Evolutionary conservation across 2,329 filamentous ascomycete species (phyloP).

Genomic region (Neofusicoccum ribis): DNA sequence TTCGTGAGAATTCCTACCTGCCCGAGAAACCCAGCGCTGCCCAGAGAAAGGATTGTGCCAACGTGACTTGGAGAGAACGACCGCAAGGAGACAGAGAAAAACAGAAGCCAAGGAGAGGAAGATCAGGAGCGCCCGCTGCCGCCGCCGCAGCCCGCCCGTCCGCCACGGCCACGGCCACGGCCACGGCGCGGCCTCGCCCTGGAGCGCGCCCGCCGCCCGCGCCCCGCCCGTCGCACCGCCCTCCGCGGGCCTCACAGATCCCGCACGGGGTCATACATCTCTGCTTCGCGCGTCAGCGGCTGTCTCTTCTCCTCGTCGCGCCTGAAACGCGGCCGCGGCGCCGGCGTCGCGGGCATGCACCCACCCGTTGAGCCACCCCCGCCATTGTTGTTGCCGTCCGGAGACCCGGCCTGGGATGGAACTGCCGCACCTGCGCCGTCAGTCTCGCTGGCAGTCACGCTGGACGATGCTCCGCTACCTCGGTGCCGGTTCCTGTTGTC

Average conservation of each 20-base stretch:
- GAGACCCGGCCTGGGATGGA: constrained; percentile 14
- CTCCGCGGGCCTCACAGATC: constrained; percentile 3
- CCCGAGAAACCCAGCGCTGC: no score
- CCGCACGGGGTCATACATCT: constrained; percentile 19
- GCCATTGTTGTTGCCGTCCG: constrained; percentile 14
- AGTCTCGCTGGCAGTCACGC: constrained; percentile 18
- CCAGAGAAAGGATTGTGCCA: no score
- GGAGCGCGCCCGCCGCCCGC: neutral
- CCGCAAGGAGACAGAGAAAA: constrained; percentile 3
- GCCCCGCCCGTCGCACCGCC: neutral
- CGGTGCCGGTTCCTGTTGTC: constrained; percentile 37
- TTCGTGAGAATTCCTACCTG: no score
- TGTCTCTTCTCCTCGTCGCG: neutral
- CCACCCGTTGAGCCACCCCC: constrained; percentile 19
- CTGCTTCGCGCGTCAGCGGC: constrained; percentile 1
- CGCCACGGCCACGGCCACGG: neutral
- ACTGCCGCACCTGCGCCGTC: constrained; percentile 19
- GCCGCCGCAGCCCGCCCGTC: neutral
- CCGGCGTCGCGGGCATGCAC: neutral
- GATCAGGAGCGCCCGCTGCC: neutral
- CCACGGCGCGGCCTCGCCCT: neutral
- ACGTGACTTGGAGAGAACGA: neutral
- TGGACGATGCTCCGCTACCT: constrained; percentile 20
- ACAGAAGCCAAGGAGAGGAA: neutral
- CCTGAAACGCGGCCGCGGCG: neutral